Conservation (phyloP, 129 eudicot genomes). For the Escallonia herrerae region DNA sequence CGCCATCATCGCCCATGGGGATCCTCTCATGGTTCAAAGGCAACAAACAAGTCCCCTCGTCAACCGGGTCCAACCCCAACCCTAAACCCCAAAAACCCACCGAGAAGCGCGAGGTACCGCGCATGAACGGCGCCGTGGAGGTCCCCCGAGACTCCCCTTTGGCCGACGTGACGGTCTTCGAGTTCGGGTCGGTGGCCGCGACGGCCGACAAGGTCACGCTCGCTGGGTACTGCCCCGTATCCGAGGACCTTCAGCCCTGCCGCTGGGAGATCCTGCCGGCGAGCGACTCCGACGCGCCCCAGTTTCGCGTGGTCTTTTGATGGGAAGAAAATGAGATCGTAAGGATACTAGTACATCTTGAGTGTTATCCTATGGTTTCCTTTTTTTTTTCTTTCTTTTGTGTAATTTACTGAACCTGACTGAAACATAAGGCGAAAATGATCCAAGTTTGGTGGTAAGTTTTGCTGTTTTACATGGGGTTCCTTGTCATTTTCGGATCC, state of each 20-base stretch:
- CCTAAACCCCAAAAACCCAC: constrained; percentile 16
- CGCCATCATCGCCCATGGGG: constrained; percentile 35
- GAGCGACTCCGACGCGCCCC: constrained; percentile 64
- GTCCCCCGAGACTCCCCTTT: constrained; percentile 38
- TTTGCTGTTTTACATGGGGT: too few species aligned
- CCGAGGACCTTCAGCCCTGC: constrained; percentile 92
- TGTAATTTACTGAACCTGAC: too few species aligned
- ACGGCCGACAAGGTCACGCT: constrained; percentile 82
- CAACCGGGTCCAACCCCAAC: constrained; percentile 10
- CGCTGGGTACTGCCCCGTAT: constrained; percentile 93
- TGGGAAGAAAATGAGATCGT: background rate
- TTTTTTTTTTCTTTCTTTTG: too few species aligned
- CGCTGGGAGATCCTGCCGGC: constrained; percentile 95
- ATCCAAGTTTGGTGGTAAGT: too few species aligned
- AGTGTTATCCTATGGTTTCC: too few species aligned
- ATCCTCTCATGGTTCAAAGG: constrained; percentile 60
- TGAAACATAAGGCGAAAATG: too few species aligned
- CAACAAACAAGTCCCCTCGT: constrained; percentile 7
- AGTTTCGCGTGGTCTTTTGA: constrained; percentile 85
- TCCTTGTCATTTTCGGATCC: too few species aligned
- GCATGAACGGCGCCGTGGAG: constrained; percentile 87
- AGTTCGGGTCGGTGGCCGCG: constrained; percentile 75
- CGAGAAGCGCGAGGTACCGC: constrained; percentile 33
- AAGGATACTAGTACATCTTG: background rate
- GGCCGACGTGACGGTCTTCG: constrained; percentile 61